Conservation (phyloP, 148 eudicot genomes). For the Rhododendron ferrugineum region DNA sequence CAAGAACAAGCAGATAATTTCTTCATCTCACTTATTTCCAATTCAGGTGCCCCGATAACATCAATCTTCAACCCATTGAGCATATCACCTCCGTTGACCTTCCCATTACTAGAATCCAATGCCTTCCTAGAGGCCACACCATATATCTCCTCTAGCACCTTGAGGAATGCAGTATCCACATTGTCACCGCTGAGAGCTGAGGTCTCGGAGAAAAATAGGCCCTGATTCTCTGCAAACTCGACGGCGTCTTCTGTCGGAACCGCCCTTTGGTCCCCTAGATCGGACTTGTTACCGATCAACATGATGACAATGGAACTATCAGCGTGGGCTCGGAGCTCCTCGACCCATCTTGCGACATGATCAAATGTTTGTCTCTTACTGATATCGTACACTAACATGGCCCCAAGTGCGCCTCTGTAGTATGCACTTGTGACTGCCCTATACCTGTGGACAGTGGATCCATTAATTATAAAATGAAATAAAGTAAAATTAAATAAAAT, state of each 20-base stretch:
- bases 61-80: constrained; percentile 60
- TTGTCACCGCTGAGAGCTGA: constrained; percentile 76
- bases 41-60: constrained; percentile 37
- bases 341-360: constrained; percentile 76
- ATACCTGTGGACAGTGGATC: constrained; percentile 30
- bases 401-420: constrained; percentile 87
- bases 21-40: constrained; percentile 80
- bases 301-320: constrained; percentile 70
- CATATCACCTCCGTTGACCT: constrained; percentile 26
- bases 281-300: constrained; percentile 80
- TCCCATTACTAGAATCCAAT: constrained; percentile 27
- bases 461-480: too few species aligned
- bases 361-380: constrained; percentile 69
- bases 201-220: constrained; percentile 68
- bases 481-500: too few species aligned
- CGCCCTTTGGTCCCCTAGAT: constrained; percentile 50
- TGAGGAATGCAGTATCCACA: constrained; percentile 66
- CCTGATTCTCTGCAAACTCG: constrained; percentile 67
- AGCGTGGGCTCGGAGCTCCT: constrained; percentile 76
- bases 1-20: constrained; percentile 58
- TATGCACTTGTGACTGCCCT: constrained; percentile 93
- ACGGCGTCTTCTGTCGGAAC: constrained; percentile 65
- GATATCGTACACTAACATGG: constrained; percentile 73
- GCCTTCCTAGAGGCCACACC: constrained; percentile 55
- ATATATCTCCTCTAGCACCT: constrained; percentile 56